Base-by-base conservation (phyloP, 192 early-diverging fungal genomes). In the Funneliformis geosporum region DNA sequence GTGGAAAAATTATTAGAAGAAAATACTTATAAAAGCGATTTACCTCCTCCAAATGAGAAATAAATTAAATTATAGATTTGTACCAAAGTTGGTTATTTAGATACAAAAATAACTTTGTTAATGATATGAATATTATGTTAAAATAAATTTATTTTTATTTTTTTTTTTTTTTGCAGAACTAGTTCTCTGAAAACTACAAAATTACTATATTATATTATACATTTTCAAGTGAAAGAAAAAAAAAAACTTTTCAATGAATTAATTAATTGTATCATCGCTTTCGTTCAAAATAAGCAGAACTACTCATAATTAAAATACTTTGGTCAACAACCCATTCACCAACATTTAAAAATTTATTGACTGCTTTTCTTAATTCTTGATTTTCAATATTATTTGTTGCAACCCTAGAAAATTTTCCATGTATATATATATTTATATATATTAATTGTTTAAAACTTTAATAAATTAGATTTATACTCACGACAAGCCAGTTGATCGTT, bases 1-100 rank as follows among this genome's bases (percentile, higher is more conserved):
- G 84, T 94, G 43, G 94, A 95, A 66, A 87, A 90, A 80, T 86
- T 94, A 60, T 83, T 95, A 75, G 90, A 95, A 83, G 87, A 90
- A 71, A 94, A 94, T 80, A 88, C 90, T 0, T 95, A 93, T 79
- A 92, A 91, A 77, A 76, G 85, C 27, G 86, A 83, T 60, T 79
- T 80, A 43, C 43, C 44, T 2, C 61, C 40, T 43, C 38, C 76
- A 66, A 75, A 18, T 27, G 47, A 75, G 8, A 75, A 72, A 40
- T 27, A 39, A 12, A 11, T 65, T 65, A 23, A 8, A 70, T 39
- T 44, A 72, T 11, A 72, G 46, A 33, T 2, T 33, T 33, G 33
- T 33, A 33, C 33, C 33, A 46, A 44, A 9, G 3, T 25, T 46
- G 21, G 38, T 25, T 23, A 18, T 25, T 9, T 44, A 14, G 33